Evolutionary conservation across 306 rosid genomes (phyloP).

Genomic region (Arachis hypogaea): DNA sequence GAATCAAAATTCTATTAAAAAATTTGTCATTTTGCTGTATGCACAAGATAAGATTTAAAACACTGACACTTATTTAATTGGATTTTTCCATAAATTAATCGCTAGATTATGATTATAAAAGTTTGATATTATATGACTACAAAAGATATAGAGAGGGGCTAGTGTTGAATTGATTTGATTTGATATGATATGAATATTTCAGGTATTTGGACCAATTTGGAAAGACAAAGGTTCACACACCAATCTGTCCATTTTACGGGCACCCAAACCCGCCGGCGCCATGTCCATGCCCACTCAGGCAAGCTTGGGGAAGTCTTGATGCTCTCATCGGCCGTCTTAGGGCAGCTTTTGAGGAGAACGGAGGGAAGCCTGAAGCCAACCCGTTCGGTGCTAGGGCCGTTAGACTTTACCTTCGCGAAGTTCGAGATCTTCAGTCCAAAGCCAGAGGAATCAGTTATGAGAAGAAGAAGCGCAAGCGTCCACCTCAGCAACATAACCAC

Average conservation of each 20-base stretch:
- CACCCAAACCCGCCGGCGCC: constrained; percentile 98
- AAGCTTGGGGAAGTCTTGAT: constrained; percentile 99
- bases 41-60: no score
- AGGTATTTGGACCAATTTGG: constrained; percentile 96
- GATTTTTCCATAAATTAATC: no score
- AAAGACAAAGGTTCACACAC: constrained; percentile 89
- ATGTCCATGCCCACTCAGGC: constrained; percentile 93
- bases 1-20: no score
- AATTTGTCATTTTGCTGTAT: no score
- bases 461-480: constrained; percentile 95
- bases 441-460: constrained; percentile 98
- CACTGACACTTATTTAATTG: no score
- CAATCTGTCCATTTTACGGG: constrained; percentile 92
- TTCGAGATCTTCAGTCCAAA: constrained; percentile 94
- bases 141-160: no score
- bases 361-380: constrained; percentile 90
- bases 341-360: constrained; percentile 98
- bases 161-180: no score
- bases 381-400: constrained; percentile 98
- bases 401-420: constrained; percentile 94
- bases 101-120: no score
- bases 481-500: constrained; percentile 16
- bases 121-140: no score
- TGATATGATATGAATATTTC: neutral
- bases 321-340: constrained; percentile 94